Percentiles rank a stretch among this genome's conserved stretches.
Conservation (phyloP, 78 protist species). For the Thecamonas trahens region DNA sequence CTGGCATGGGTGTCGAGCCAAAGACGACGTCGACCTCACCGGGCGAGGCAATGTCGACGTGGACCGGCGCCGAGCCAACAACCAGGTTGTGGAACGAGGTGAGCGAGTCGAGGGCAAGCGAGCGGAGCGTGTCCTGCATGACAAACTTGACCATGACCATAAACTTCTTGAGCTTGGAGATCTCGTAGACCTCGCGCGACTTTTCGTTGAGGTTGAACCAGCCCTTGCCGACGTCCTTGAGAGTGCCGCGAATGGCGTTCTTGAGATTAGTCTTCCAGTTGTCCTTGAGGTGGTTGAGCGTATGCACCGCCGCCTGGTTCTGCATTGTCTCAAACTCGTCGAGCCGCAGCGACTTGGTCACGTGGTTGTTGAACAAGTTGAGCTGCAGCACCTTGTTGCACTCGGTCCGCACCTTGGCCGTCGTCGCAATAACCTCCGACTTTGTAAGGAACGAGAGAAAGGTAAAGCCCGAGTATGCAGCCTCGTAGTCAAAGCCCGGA, state of each 20-base stretch:
- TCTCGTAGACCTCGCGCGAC: slow-evolving; percentile 51
- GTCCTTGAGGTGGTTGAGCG: slow-evolving; percentile 10
- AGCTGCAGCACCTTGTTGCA: slow-evolving; percentile 13
- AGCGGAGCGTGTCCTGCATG: slow-evolving; percentile 69
- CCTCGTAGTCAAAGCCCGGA: slow-evolving; percentile 20
- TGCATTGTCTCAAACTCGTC: slow-evolving; percentile 54
- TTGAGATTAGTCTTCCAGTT: slow-evolving; percentile 6
- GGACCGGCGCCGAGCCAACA: slow-evolving; percentile 7
- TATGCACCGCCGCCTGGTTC: slow-evolving; percentile 1
- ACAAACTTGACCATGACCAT: slow-evolving; percentile 39
- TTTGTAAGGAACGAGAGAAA: slow-evolving; percentile 48
- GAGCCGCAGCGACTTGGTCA: slow-evolving; percentile 22
- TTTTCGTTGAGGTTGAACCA: slow-evolving; percentile 74
- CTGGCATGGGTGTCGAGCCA: not conserved
- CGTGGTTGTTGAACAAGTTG: slow-evolving; percentile 12
- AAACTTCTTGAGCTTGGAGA: slow-evolving; percentile 57
- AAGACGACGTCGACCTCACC: not conserved
- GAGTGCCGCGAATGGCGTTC: slow-evolving; percentile 5
- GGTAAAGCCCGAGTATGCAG: not conserved
- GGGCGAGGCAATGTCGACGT: not conserved
- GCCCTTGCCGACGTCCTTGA: slow-evolving; percentile 64
- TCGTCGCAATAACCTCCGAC: slow-evolving; percentile 31
- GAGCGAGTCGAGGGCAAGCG: slow-evolving; percentile 37
- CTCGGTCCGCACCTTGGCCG: slow-evolving; percentile 33
- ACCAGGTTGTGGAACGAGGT: slow-evolving; percentile 13